Evolutionary conservation across 257 asterid genomes (phyloP).

Genomic region (Solanum medicagineum): DNA sequence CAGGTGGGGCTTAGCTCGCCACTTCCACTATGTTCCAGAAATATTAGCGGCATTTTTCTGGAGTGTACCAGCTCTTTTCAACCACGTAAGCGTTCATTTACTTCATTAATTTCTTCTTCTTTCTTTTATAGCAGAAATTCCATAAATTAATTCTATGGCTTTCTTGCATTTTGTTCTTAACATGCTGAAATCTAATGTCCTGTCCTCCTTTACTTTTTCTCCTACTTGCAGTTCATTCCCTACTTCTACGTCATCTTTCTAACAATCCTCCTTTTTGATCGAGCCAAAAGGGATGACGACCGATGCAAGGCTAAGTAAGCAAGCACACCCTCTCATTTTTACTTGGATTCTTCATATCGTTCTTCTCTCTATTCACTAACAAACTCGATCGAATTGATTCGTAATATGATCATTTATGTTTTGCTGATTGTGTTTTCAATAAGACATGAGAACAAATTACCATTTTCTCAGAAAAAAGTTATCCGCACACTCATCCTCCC

Average conservation of each 20-base stretch:
- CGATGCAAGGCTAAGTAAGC: constrained; percentile 91
- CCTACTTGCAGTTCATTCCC: constrained; percentile 65
- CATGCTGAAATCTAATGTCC: neutral
- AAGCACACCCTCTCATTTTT: neutral
- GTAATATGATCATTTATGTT: neutral
- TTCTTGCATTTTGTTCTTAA: neutral
- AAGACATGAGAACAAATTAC: neutral
- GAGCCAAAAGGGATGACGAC: constrained; percentile 89
- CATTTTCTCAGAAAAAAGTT: neutral
- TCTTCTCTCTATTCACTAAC: neutral
- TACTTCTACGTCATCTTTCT: constrained; percentile 83
- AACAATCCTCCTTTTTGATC: constrained; percentile 77
- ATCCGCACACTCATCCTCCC: neutral
- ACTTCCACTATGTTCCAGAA: constrained; percentile 95
- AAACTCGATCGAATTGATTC: neutral
- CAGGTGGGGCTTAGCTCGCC: constrained; percentile 99
- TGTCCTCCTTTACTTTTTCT: neutral
- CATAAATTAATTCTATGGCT: neutral
- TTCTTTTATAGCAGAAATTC: neutral
- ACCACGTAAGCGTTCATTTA: constrained; percentile 42
- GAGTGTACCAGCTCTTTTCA: constrained; percentile 84
- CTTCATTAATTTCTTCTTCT: neutral
- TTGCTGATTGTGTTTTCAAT: neutral
- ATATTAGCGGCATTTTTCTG: constrained; percentile 84
- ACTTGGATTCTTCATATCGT: neutral